Evolutionary conservation across 441 rosid genomes (phyloP), one percentile per base, ranked within the genome.

Genomic region (Gossypium laxum): DNA sequence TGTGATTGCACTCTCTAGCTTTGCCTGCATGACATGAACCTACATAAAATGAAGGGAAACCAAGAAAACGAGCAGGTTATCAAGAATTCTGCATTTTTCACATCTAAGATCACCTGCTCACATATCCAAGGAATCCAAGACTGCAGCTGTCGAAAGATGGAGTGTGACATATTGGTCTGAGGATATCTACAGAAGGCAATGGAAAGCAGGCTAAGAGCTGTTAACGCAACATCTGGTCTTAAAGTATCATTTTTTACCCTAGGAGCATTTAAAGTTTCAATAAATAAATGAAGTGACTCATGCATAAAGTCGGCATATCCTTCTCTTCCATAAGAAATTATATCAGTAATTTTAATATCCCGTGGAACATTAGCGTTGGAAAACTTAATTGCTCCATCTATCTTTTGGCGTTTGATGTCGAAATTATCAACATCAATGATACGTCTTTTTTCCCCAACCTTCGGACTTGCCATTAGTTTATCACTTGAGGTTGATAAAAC

Each of bases 91-190:
- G 61, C 50, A 77, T 38, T 47, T 67, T 47, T 56, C 50, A 77
- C 32, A 1, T 56, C 59, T 55, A 28, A 57, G 50, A 52, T 55
- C 80, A 95, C 97, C 96, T 85, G 87, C 72, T 86, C 88, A 77
- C 80, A 81, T 80, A 92, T 85, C 96, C 97, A 91, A n/a, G 90
- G 92, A 65, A 89, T 85, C 98, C 97, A 92, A 38, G 82, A 79
- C 77, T 54, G 79, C 92, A 91, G 82, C 79, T 79, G 85, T 54
- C 47, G 83, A 81, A 85, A 85, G 80, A 89, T 89, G 84, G 78
- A 58, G 58, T 56, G 73, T 72, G 88, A 85, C 80, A 92, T 74
- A 67, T 74, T 75, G 64, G 87, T 81, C 74, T 78, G 72, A 72
- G 95, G 89, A 74, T 78, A 81, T 77, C 78, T 81, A 80, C 77